Evolutionary conservation across 306 rosid species (phyloP).

Genomic region (Quercus engelmannii): DNA sequence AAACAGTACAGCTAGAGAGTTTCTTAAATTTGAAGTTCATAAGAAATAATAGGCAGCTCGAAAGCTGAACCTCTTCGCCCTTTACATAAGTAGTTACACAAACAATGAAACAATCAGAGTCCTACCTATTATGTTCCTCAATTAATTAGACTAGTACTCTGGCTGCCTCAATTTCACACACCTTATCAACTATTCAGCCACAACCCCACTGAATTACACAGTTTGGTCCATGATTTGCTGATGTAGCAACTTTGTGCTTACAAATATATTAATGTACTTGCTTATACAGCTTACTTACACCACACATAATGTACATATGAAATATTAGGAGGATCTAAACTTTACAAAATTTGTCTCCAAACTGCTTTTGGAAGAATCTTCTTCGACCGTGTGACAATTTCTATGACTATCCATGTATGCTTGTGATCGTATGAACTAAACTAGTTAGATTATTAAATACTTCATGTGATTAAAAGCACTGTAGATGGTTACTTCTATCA

Average conservation of each 20-base stretch:
- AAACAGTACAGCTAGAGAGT: too few relatives aligned
- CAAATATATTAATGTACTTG: background rate
- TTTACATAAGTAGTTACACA: too few relatives aligned
- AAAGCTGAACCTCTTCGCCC: background rate
- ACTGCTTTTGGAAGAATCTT: too few relatives aligned
- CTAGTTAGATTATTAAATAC: too few relatives aligned
- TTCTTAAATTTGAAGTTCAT: background rate
- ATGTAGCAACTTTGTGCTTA: background rate
- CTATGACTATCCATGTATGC: too few relatives aligned
- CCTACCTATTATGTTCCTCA: background rate
- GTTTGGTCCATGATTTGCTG: background rate
- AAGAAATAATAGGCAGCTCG: background rate
- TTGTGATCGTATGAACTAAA: too few relatives aligned
- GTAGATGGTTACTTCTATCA: too few relatives aligned
- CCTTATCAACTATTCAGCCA: background rate
- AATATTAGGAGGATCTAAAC: constrained; percentile 12
- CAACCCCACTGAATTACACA: background rate
- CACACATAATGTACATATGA: background rate
- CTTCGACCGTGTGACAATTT: too few relatives aligned
- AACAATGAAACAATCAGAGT: background rate
- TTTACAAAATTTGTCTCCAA: too few relatives aligned
- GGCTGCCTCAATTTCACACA: background rate
- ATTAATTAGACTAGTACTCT: constrained; percentile 1
- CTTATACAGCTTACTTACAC: background rate
- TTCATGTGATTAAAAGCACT: too few relatives aligned